A percentile compares a stretch with the other conserved stretches of the same genome.
phyloP scores from a whole-genome alignment of 106 monocot genomes.

The Apostasia shenzhenica region DNA sequence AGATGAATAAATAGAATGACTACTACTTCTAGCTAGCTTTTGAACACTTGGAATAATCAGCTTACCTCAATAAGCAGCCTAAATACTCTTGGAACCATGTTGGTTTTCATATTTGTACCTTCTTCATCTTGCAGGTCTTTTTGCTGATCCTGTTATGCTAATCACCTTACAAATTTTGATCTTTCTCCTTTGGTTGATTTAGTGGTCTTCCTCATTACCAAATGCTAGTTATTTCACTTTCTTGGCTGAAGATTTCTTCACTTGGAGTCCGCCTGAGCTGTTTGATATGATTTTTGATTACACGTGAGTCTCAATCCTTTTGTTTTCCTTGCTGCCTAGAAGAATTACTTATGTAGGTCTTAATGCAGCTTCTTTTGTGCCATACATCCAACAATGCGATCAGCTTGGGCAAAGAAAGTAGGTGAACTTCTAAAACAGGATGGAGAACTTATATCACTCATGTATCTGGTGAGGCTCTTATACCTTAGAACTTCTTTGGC shows the following conservation, averaged over 20 bases:
- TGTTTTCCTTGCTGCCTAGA: not conserved
- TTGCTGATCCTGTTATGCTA: not conserved
- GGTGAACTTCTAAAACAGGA: slow-evolving; percentile 55
- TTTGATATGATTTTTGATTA: slow-evolving; percentile 93
- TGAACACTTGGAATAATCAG: too few species aligned
- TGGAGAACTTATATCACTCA: slow-evolving; percentile 83
- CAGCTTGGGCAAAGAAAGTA: slow-evolving; percentile 67
- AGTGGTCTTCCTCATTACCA: slow-evolving; percentile 27
- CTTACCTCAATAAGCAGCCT: too few species aligned
- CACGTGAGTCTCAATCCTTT: slow-evolving; percentile 37
- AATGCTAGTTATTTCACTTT: slow-evolving; percentile 49
- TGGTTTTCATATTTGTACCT: not conserved
- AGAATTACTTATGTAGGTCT: not conserved
- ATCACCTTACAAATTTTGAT: too few species aligned
- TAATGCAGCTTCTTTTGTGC: slow-evolving; percentile 82
- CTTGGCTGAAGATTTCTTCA: slow-evolving; percentile 70
- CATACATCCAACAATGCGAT: slow-evolving; percentile 63
- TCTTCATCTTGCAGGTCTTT: not conserved
- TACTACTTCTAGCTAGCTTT: too few species aligned
- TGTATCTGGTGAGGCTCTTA: slow-evolving; percentile 38
- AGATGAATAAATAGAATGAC: too few species aligned
- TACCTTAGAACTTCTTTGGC: not conserved
- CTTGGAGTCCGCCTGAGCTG: slow-evolving; percentile 44
- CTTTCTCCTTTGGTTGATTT: not conserved
- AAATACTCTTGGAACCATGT: too few species aligned